Base-by-base conservation (phyloP, 2,329 filamentous ascomycete genomes). In the Exophiala mesophila region DNA sequence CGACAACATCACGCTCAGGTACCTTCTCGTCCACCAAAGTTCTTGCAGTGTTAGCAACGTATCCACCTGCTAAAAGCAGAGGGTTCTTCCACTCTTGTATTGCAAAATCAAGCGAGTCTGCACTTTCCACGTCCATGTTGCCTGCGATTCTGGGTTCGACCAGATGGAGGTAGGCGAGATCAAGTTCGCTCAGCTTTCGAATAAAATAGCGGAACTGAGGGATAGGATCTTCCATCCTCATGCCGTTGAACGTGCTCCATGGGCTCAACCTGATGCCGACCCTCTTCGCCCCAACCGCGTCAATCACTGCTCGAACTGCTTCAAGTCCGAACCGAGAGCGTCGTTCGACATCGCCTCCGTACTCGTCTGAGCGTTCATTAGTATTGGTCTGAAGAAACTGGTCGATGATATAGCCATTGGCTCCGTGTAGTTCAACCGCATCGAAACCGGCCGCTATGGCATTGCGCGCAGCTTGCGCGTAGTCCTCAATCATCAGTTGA, bases 181-280 rank as follows among this genome's bases (percentile, higher is more conserved):
- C 71, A 4, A 78, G 61, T 8, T 62, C 59, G 47, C 68, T 71
- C 4, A 78, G 61, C 17, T 69, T 66, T 19, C 61, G 54, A 33
- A 77, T 65, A 5, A 80, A 56, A 52, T 82, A 64, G 0, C 63
- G 62, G 54, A 82, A 83, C 43, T 82, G 78, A 0, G 77, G 73
- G 7, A 76, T 55, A 0, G 78, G 77, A 24, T 82, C 67, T 1
- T 60, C 49, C 74, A 80, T 80, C 31, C 64, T 61, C 77, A 82
- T 65, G 50, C 69, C 66, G 8, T 47, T 28, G 53, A 71, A 77
- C 2, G 74, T 53, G 2, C 72, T 71, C 46, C 73, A 73, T 0
- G 71, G 71, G 1, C 64, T 63, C 5, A 74, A 57, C 2, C 72
- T 63, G 30, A 73, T 68, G 2, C 64, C 60, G 18, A 71, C 20